These are phyloP conservation scores for Mycena vulgaris DNA, from an alignment of 768 basidiomycete species.

Conservation along the genomic window DNA sequence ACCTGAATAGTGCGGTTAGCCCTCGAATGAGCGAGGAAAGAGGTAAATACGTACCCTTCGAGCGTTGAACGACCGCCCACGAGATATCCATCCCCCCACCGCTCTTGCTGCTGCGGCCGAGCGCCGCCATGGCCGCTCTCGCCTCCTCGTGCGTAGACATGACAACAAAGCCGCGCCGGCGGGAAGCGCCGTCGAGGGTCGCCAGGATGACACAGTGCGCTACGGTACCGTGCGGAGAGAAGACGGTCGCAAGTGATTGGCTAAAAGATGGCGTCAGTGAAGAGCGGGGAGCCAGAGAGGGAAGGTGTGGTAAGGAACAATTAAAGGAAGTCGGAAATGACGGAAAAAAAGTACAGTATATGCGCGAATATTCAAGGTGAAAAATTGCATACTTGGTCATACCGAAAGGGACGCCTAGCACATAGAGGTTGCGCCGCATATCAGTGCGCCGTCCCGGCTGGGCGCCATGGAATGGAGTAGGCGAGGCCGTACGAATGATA, in stretches of 20 bases:
- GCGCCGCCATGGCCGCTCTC: slow-evolving; percentile 72
- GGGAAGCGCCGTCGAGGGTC: slow-evolving; percentile 87
- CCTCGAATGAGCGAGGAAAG: slow-evolving; percentile 1
- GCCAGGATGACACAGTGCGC: slow-evolving; percentile 86
- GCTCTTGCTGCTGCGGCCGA: slow-evolving; percentile 82
- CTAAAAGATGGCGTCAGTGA: slow-evolving; percentile 3
- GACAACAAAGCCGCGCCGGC: slow-evolving; percentile 87
- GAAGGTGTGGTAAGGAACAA: background rate
- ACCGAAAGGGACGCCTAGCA: slow-evolving; percentile 87
- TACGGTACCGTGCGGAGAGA: slow-evolving; percentile 77
- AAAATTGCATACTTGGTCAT: slow-evolving; percentile 73
- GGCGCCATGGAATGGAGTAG: slow-evolving; percentile 40
- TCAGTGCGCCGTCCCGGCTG: slow-evolving; percentile 50
- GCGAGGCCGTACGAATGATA: slow-evolving; percentile 41
- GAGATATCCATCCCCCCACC: slow-evolving; percentile 74
- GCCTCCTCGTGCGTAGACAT: slow-evolving; percentile 85
- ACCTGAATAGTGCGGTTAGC: slow-evolving; percentile 56
- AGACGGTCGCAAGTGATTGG: slow-evolving; percentile 66
- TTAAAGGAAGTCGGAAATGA: background rate
- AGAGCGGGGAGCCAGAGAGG: background rate
- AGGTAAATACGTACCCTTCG: slow-evolving; percentile 67
- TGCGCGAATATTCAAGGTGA: background rate
- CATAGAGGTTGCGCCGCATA: slow-evolving; percentile 87
- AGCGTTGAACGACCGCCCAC: slow-evolving; percentile 91
- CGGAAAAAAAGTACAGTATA: background rate